Evolutionary conservation across 257 asterid species (phyloP), one percentile per base, ranked within the genome.

Genomic region (Ligustrum vulgare): DNA sequence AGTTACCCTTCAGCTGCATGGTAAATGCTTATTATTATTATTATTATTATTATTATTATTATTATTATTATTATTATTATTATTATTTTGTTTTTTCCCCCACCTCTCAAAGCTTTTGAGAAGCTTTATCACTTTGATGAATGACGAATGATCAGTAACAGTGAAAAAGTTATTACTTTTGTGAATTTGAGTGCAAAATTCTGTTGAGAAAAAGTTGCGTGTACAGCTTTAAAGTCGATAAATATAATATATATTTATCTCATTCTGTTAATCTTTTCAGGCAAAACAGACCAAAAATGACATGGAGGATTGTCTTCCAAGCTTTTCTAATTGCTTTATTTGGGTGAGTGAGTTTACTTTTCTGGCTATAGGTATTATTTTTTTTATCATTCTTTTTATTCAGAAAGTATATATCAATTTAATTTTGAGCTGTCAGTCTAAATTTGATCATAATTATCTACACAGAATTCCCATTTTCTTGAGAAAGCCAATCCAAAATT

Each of bases 241-340:
- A n/a, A n/a, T 37, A 8, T 34, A 34, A 34, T 34, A 0, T 2
- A 34, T 37, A 43, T 41, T 11, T 41, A 43, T 43, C 31, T 60
- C 18, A 60, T 60, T 51, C 8, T 51, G 3, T 2, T 20, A 0
- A 23, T 20, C 58, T 76, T 28, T 79, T 70, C 84, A 87, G 91
- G 80, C 84, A 85, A 35, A 79, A 2, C 23, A 79, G 89, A 80
- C 88, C 91, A 11, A 85, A 82, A 62, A 43, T 89, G 72, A 87
- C 91, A 13, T 62, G 90, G 89, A 85, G 28, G 77, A 74, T 87
- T 66, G 49, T 77, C 64, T 47, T 85, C 41, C 91, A 85, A 79
- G 89, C 82, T 7, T 81, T 87, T 72, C 45, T 72, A 6, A 79
- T 79, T 72, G 90, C 83, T 9, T 67, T 89, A 45, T 82, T 89